Percentiles rank a stretch among this genome's conserved stretches.
Conservation (phyloP, 306 rosid species). For the Lagenaria siceraria region DNA sequence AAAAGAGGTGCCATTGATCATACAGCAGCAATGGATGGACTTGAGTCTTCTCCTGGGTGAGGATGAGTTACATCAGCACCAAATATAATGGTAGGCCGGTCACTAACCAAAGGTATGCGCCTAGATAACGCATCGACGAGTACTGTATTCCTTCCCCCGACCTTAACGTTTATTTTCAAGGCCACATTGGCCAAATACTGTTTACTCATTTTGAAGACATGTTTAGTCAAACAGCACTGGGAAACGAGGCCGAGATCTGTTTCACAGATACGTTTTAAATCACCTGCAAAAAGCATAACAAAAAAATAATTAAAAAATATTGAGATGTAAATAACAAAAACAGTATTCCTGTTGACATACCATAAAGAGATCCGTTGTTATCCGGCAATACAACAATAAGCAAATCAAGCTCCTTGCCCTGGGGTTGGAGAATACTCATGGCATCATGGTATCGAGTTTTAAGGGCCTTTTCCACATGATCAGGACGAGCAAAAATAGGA, state of each 20-base stretch:
- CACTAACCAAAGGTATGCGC: conserved; percentile 83
- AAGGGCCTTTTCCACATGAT: conserved; percentile 77
- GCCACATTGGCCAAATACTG: conserved; percentile 93
- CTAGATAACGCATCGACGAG: conserved; percentile 89
- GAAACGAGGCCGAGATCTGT: conserved; percentile 94
- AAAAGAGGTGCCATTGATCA: not conserved
- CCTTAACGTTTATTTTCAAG: conserved; percentile 83
- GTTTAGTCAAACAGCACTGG: conserved; percentile 85
- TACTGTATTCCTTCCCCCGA: conserved; percentile 92
- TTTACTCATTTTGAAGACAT: conserved; percentile 75
- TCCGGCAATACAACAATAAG: conserved; percentile 90
- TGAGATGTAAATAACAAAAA: not conserved
- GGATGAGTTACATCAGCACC: conserved; percentile 99
- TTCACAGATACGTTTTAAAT: conserved; percentile 81
- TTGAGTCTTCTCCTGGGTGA: conserved; percentile 97
- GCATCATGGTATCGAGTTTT: conserved; percentile 75
- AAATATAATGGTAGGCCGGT: conserved; percentile 86
- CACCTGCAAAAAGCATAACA: conserved; percentile 40
- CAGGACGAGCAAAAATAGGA: conserved; percentile 52
- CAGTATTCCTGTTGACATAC: conserved; percentile 19
- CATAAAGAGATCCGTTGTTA: conserved; percentile 90
- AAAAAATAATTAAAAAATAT: not conserved
- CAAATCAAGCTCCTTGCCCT: conserved; percentile 62
- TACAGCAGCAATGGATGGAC: conserved; percentile 97
- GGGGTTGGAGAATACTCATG: conserved; percentile 33